Conservation (phyloP, 352 stramenopile genomes). For the Elongisporangium undulatum region DNA sequence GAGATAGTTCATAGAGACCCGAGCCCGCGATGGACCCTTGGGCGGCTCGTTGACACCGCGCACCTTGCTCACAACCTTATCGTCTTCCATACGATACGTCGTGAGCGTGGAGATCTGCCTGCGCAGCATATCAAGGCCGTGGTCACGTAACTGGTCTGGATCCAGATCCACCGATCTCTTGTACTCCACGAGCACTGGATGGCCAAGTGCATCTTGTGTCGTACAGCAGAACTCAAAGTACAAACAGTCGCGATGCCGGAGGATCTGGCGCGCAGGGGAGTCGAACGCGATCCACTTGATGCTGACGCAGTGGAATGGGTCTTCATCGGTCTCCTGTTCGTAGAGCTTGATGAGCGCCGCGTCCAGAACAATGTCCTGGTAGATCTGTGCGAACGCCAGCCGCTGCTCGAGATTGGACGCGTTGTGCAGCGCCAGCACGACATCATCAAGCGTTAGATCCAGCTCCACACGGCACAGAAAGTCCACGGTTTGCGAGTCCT, state of each 20-base stretch:
- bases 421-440: slow-evolving; percentile 10
- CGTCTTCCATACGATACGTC: too few relatives aligned
- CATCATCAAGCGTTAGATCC: slow-evolving; percentile 7
- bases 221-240: slow-evolving; percentile 3
- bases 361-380: slow-evolving; percentile 11
- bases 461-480: too few relatives aligned
- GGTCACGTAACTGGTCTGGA: too few relatives aligned
- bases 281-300: slow-evolving; percentile 9
- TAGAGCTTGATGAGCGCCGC: slow-evolving; percentile 10
- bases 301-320: slow-evolving; percentile 12
- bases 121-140: too few relatives aligned
- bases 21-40: too few relatives aligned
- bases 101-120: too few relatives aligned
- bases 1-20: too few relatives aligned
- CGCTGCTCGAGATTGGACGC: slow-evolving; percentile 8
- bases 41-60: too few relatives aligned
- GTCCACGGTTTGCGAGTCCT: too few relatives aligned
- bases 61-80: too few relatives aligned
- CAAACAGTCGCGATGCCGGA: not conserved
- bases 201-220: not conserved
- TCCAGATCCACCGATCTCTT: too few relatives aligned
- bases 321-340: slow-evolving; percentile 1
- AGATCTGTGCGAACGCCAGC: slow-evolving; percentile 4
- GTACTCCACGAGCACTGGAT: too few relatives aligned
- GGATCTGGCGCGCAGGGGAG: not conserved